Base-by-base conservation (phyloP, 2,329 filamentous ascomycete species). In the Triangularia setosa region DNA sequence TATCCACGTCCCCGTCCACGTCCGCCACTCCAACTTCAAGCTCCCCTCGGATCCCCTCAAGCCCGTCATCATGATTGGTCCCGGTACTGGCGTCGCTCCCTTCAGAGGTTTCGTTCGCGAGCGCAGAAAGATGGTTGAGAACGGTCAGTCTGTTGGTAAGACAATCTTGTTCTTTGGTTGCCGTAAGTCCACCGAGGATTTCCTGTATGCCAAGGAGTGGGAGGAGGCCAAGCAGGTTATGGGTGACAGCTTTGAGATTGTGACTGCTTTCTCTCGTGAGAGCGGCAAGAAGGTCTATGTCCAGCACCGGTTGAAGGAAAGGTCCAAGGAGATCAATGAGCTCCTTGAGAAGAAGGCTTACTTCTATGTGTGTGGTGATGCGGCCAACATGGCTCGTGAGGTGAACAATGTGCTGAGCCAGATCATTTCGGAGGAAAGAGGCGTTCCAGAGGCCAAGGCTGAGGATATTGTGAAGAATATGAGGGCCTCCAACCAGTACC, bases 1-100 rank as follows among this genome's bases (percentile, higher is more conserved):
- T 66, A 89, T 97, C 66, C 93, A 96, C 74, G 90, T 98, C 24
- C 95, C 95, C 2, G 92, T 99, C 14, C 95, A 99, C 75, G 88
- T 99, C 65, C 92, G 95, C 69, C 94, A 97, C 80, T 98, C 95
- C 69, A 99, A 98, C 82, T 99, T 99, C 87, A 98, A 98, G 82
- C 87, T 99, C 28, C 95, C 95, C 8, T 97, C 95, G 16, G 93
- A 99, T 73, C 93, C 95, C 3, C 87, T 90, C 58, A 96, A 96
- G 79, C 95, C 95, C 28, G 83, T 99, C 72, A 96, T 99, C 77
- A 93, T 97, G 88, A 87, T 98, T 71, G 95, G 95, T 24, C 95
- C 95, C 12, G 95, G 95, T 75, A 98, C 95, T 61, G 95, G 95
- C 82, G 93, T 97, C 62, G 95, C 95, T 25, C 95, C 95, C 18